Base-by-base conservation (phyloP, 306 rosid species). In the Mimosa bimucronata region DNA sequence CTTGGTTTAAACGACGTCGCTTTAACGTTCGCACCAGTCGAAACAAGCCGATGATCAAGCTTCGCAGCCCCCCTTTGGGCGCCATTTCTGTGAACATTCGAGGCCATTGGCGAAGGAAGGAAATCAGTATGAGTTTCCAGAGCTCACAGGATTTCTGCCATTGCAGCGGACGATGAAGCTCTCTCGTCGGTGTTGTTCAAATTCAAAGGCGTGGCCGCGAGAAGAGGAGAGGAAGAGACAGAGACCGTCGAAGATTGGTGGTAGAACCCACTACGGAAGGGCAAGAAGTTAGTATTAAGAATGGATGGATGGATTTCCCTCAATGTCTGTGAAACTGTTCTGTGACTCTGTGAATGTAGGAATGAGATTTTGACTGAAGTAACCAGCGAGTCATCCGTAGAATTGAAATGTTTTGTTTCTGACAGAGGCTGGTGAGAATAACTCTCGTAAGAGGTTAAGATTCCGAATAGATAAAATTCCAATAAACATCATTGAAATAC, bases 11-110 rank as follows among this genome's bases (percentile, higher is more conserved):
- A 77, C 7, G 85, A 73, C 65, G n/a, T 16, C 66, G 65, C 23
- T 72, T 11, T 72, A 4, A 46, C 11, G 29, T 52, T 48, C 7
- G 76, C 18, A 28, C 62, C 62, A 16, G 76, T 28, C 44, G 77
- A 15, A 73, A 50, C 45, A 15, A 31, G 74, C 52, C 89, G 87
- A 80, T 86, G 87, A 80, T 86, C 89, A 74, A 86, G 81, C 83
- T 80, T 86, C 70, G 83, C 81, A 57, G 83, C 77, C 31, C 70
- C 85, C 21, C 89, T 77, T 44, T 73, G 87, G 6, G 80, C 71
- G 65, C 87, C 89, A 74, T 83, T 83, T 7, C 89, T 81, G 48
- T 62, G 48, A 70, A 74, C 26, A 46, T 74, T 86, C 2, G 87
- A 83, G 73, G 87, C 76, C 89, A 83, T 86, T 48, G 75, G 7